Percentiles rank a stretch among this genome's conserved stretches.
phyloP scores from a whole-genome alignment of 2,329 filamentous ascomycete species.

The Gnomoniopsis sp. region DNA sequence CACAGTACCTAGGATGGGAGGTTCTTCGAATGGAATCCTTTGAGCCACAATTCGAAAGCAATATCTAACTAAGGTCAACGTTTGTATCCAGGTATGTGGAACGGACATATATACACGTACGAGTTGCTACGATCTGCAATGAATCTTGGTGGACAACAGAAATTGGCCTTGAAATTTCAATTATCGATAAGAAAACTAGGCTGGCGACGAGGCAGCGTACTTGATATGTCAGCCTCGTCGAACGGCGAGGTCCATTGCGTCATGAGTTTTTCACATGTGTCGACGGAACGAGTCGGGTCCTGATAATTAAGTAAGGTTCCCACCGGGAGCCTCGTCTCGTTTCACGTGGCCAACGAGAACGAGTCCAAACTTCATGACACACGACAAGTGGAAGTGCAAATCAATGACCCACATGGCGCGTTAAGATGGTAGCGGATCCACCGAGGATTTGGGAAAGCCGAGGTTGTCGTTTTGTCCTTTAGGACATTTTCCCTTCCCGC shows the following conservation, averaged over 20 bases:
- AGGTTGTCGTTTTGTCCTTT: constrained; percentile 5
- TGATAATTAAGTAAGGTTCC: not conserved
- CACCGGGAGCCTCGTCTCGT: not conserved
- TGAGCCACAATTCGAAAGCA: too few species aligned
- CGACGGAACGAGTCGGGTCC: not conserved
- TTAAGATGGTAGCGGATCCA: constrained; percentile 11
- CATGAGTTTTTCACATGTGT: not conserved
- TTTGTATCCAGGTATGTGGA: too few species aligned
- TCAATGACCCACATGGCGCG: constrained; percentile 1
- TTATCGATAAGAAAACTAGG: too few species aligned
- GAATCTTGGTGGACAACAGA: too few species aligned
- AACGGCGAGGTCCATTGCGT: not conserved
- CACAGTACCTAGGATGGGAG: too few species aligned
- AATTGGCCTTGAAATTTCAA: too few species aligned
- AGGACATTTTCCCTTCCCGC: constrained; percentile 4
- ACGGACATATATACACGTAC: too few species aligned
- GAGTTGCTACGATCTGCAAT: too few species aligned
- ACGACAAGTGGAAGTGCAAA: not conserved
- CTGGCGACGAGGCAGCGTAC: not conserved
- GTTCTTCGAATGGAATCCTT: too few species aligned
- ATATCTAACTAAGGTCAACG: too few species aligned
- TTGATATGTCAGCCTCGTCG: not conserved
- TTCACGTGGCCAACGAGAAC: constrained; percentile 1
- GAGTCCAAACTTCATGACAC: not conserved
- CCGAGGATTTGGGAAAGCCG: constrained; percentile 2